These are phyloP conservation scores for Pigoraptor vietnamica DNA, from an alignment of 78 protist genomes.

Conservation along the genomic window DNA sequence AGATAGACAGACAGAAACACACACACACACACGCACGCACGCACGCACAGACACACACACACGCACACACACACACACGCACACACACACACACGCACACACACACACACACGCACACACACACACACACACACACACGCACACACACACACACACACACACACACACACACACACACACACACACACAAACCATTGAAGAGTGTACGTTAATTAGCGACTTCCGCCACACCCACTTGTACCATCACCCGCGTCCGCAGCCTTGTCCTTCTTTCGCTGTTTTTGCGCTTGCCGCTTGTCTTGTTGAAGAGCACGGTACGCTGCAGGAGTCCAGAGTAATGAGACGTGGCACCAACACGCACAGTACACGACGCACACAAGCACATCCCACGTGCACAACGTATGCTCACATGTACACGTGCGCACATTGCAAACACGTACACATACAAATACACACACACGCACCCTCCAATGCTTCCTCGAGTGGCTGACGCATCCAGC, in stretches of 20 bases:
- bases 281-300: not conserved
- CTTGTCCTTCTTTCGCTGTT: not conserved
- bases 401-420: too few relatives aligned
- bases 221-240: not conserved
- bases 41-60: not conserved
- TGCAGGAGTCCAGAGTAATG: not conserved
- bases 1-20: not conserved
- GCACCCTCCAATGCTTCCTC: not conserved
- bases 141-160: not conserved
- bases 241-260: not conserved
- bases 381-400: too few relatives aligned
- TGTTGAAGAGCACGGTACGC: not conserved
- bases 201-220: too few relatives aligned
- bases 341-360: too few relatives aligned
- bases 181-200: not conserved
- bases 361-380: too few relatives aligned
- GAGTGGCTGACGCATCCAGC: not conserved
- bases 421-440: not conserved
- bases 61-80: not conserved
- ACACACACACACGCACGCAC: not conserved
- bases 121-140: not conserved
- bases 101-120: not conserved
- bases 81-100: not conserved
- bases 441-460: not conserved
- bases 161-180: not conserved